phyloP scores from a whole-genome alignment of 2,329 filamentous ascomycete species.

The Calonectria naviculata region DNA sequence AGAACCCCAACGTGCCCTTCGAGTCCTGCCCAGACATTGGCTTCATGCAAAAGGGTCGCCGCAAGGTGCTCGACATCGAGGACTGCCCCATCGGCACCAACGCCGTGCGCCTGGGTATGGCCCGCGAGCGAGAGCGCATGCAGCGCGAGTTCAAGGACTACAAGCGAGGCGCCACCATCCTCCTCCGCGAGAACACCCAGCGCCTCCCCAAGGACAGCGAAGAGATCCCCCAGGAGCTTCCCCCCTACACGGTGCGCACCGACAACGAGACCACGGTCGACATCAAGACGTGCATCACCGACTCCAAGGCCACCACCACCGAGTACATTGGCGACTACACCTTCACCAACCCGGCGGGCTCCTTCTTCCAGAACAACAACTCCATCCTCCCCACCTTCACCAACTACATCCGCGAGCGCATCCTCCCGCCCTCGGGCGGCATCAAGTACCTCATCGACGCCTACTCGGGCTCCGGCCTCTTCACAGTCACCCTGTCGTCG shows the following conservation, averaged over 20 bases:
- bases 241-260: conserved; percentile 54
- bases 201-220: conserved; percentile 66
- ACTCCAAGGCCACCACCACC: conserved; percentile 83
- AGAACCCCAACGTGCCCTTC: conserved; percentile 61
- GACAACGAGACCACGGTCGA: conserved; percentile 72
- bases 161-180: conserved; percentile 84
- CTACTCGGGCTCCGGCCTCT: conserved; percentile 96
- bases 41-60: conserved; percentile 88
- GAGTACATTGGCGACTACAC: conserved; percentile 89
- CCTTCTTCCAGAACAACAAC: conserved; percentile 99
- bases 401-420: conserved; percentile 83
- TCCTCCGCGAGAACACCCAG: conserved; percentile 86
- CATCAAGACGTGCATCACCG: conserved; percentile 88
- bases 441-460: conserved; percentile 95
- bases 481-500: conserved; percentile 91
- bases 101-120: conserved; percentile 83
- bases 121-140: conserved; percentile 81
- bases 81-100: conserved; percentile 96
- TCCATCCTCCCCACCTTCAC: conserved; percentile 92
- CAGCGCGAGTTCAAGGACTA: conserved; percentile 76
- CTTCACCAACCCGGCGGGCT: conserved; percentile 91
- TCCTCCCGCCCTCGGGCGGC: conserved; percentile 65
- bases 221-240: conserved; percentile 41
- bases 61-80: conserved; percentile 90
- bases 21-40: conserved; percentile 81